phyloP scores from a whole-genome alignment of 805 yeast genomes.

The Candida ipomoeae region DNA sequence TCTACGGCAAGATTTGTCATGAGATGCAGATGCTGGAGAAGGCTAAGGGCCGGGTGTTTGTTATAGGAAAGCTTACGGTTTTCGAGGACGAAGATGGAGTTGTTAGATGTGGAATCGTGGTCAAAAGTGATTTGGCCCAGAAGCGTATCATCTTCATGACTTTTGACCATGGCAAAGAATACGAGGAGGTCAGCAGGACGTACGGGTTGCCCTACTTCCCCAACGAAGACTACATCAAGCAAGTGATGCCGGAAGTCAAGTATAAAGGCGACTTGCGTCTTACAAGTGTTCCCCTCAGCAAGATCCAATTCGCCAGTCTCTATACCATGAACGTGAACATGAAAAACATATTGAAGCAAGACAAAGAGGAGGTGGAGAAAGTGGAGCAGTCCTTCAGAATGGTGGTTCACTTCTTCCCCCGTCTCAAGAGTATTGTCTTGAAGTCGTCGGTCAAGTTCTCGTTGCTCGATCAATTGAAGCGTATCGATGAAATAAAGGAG shows the following conservation, averaged over 20 bases:
- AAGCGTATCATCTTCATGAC: slow-evolving; percentile 37
- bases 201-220: slow-evolving; percentile 38
- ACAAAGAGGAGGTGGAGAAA: slow-evolving; percentile 30
- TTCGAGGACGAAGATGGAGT: slow-evolving; percentile 47
- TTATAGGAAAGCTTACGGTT: slow-evolving; percentile 54
- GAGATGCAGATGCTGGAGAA: slow-evolving; percentile 46
- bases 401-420: slow-evolving; percentile 34
- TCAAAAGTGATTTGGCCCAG: slow-evolving; percentile 37
- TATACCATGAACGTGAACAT: slow-evolving; percentile 32
- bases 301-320: slow-evolving; percentile 43
- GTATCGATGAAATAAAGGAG: slow-evolving; percentile 32
- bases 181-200: slow-evolving; percentile 20
- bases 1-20: slow-evolving; percentile 43
- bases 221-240: slow-evolving; percentile 26
- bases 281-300: slow-evolving; percentile 36
- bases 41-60: slow-evolving; percentile 43
- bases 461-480: slow-evolving; percentile 33
- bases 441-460: slow-evolving; percentile 27
- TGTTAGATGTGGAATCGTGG: slow-evolving; percentile 51
- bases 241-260: slow-evolving; percentile 33
- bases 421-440: slow-evolving; percentile 45
- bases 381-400: slow-evolving; percentile 33
- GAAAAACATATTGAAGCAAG: slow-evolving; percentile 34
- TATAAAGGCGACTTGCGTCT: slow-evolving; percentile 32
- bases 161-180: slow-evolving; percentile 41